Evolutionary conservation across 1,139 yeast genomes (phyloP), one percentile per base, ranked within the genome.

Genomic region (Hanseniaspora sp.): DNA sequence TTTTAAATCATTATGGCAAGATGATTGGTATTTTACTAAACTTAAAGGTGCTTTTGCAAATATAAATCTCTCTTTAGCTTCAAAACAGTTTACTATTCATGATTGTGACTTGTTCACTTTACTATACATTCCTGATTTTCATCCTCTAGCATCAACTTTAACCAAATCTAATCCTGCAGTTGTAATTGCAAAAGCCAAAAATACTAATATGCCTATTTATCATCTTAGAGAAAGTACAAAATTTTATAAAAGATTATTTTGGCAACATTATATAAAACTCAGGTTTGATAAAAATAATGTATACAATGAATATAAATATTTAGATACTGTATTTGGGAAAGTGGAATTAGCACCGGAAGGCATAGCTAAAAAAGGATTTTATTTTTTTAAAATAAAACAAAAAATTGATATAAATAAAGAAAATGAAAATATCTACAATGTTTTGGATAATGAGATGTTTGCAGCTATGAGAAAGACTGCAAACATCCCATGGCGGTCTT

Each of bases 131-230:
- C 81, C 80, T 11, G 71, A 75, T 3, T 65, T 69, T 48, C 79
- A 77, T 58, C 69, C 71, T 37, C 46, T 76, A 6, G 71, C 75
- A 0, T 58, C 68, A 31, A 73, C 74, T 31, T 67, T 82, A n/a
- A 33, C 37, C 7, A 78, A 77, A 58, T 71, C 79, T 4, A 69
- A 71, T 41, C 83, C 83, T 0, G 74, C 78, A 0, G 45, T 78
- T 2, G 58, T 64, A 23, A 60, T 67, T 5, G 62, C 61, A 47
- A 61, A 59, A 39, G 42, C 42, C 3, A 38, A 57, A 58, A 18
- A 62, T 18, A 68, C 12, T 62, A 63, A 63, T 5, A 49, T 62
- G 11, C 54, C 64, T 15, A 65, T 66, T 51, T 67, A 68, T 45
- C 57, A 59, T 7, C 45, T 57, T 1, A 55, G 63, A 15, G 54